phyloP scores from a whole-genome alignment of 1,284 basidiomycete genomes.

The Coniferiporia weirii region DNA sequence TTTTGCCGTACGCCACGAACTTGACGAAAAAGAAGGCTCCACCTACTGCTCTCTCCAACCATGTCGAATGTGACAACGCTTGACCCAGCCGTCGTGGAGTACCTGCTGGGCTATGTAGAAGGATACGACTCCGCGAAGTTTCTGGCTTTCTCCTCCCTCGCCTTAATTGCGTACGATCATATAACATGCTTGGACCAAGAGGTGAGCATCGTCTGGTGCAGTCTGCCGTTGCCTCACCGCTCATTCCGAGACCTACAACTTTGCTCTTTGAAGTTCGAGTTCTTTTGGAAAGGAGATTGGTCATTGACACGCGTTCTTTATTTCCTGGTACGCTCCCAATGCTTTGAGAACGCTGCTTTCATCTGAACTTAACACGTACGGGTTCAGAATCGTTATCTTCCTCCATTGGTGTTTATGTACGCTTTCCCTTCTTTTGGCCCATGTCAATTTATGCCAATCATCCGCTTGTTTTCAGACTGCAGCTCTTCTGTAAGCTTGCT shows the following conservation, averaged over 20 bases:
- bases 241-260: not conserved
- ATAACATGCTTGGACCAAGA: slow-evolving; percentile 16
- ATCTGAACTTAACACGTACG: not conserved
- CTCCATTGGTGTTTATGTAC: slow-evolving; percentile 15
- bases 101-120: not conserved
- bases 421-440: not conserved
- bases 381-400: slow-evolving; percentile 18
- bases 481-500: slow-evolving; percentile 11
- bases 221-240: not conserved
- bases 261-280: slow-evolving; percentile 9
- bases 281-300: slow-evolving; percentile 15
- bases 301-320: slow-evolving; percentile 14
- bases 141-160: slow-evolving; percentile 11
- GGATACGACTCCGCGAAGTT: slow-evolving; percentile 6
- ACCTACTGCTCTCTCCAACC: not conserved
- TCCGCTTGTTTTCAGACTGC: slow-evolving; percentile 2
- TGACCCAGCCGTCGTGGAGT: not conserved
- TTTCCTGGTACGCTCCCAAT: slow-evolving; percentile 12
- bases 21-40: not conserved
- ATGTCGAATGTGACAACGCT: not conserved
- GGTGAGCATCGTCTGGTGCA: not conserved
- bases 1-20: too few species aligned
- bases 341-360: too few species aligned
- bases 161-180: slow-evolving; percentile 17
- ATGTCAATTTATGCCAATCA: too few species aligned